Evolutionary conservation across 768 basidiomycete species (phyloP).

Genomic region (Kwoniella newhampshirensis): DNA sequence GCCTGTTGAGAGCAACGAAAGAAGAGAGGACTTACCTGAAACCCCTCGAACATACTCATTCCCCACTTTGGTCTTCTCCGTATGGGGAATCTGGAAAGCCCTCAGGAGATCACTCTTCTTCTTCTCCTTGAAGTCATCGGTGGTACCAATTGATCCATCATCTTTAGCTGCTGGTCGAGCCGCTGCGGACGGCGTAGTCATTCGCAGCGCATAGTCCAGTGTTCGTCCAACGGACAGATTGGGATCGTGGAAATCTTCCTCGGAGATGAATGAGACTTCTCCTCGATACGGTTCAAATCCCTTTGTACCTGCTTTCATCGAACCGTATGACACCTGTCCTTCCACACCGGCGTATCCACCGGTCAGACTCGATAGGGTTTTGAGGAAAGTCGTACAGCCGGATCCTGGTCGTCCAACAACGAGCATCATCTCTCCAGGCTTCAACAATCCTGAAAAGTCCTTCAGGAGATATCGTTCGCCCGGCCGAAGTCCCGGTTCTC

Average conservation of each 20-base stretch:
- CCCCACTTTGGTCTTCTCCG: slow-evolving; percentile 47
- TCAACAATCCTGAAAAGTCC: slow-evolving; percentile 62
- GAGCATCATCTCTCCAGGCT: slow-evolving; percentile 64
- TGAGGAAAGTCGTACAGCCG: slow-evolving; percentile 79
- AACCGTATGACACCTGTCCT: slow-evolving; percentile 71
- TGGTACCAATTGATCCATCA: slow-evolving; percentile 22
- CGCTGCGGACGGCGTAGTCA: slow-evolving; percentile 35
- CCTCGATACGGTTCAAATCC: slow-evolving; percentile 25
- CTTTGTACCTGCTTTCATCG: slow-evolving; percentile 35
- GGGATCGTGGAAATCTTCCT: slow-evolving; percentile 45
- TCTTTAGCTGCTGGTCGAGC: slow-evolving; percentile 22
- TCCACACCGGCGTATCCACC: slow-evolving; percentile 66
- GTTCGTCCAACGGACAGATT: slow-evolving; percentile 47
- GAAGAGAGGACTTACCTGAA: slow-evolving; percentile 46
- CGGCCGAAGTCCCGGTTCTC: slow-evolving; percentile 22
- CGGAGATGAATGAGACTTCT: slow-evolving; percentile 40
- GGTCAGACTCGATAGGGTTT: slow-evolving; percentile 71
- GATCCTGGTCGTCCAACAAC: slow-evolving; percentile 73
- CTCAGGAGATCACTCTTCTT: slow-evolving; percentile 54
- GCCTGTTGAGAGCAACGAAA: no score
- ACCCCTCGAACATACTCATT: slow-evolving; percentile 55
- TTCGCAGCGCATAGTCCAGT: slow-evolving; percentile 44
- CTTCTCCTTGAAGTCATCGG: slow-evolving; percentile 44
- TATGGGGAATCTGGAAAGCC: slow-evolving; percentile 47
- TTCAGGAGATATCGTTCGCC: slow-evolving; percentile 54